Evolutionary conservation across 2,329 filamentous ascomycete genomes (phyloP).

Genomic region (Dactylellina cionopaga): DNA sequence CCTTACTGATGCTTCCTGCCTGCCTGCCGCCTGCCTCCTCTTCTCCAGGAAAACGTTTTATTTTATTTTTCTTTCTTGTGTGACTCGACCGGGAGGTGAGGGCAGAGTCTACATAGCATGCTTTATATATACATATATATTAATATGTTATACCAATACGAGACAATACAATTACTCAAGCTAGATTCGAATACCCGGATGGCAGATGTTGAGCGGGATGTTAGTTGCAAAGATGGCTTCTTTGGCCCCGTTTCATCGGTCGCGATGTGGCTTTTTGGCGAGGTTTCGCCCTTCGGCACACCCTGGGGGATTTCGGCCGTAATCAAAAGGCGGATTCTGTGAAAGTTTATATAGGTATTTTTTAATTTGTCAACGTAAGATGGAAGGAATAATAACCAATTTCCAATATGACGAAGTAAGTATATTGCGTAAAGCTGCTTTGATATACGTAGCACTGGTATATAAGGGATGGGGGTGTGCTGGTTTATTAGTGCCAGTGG

Average conservation of each 20-base stretch:
- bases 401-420: too few species aligned
- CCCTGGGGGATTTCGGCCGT: conserved; percentile 7
- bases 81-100: too few species aligned
- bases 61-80: too few species aligned
- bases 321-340: conserved; percentile 16
- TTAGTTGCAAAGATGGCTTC: too few species aligned
- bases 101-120: too few species aligned
- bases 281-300: conserved; percentile 35
- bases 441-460: too few species aligned
- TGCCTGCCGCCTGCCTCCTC: background rate
- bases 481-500: background rate
- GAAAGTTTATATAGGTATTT: background rate
- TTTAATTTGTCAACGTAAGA: background rate
- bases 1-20: conserved; percentile 14
- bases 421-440: too few species aligned
- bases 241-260: conserved; percentile 25
- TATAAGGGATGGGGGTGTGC: background rate
- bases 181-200: too few species aligned
- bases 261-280: conserved; percentile 49
- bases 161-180: too few species aligned
- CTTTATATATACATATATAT: too few species aligned
- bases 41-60: too few species aligned
- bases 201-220: background rate
- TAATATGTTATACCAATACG: too few species aligned
- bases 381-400: background rate